Base-by-base conservation (phyloP, 2,329 filamentous ascomycete species). In the Geosmithia putterillii region DNA sequence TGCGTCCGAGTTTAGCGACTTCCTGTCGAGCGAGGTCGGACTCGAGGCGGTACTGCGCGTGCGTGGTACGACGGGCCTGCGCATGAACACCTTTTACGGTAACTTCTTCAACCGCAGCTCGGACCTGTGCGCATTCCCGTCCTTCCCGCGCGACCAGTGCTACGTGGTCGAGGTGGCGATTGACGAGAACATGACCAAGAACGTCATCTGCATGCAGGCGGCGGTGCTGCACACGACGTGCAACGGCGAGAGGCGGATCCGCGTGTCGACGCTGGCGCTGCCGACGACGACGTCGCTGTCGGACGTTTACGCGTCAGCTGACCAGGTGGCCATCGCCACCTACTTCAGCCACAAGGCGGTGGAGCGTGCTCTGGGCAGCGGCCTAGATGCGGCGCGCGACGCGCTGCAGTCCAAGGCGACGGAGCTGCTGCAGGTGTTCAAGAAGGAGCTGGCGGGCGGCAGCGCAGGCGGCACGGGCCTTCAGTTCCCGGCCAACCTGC, bases 21-120 rank as follows among this genome's bases (percentile, higher is more conserved):
- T 92, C 57, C 70, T 98, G n/a, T 95, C 89, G 9, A 81, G 89
- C 1, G 92, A 98, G 62, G 95, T 98, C 57, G 92, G 90, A 1
- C 68, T 98, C 32, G 92, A 98, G 64, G 92, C 92, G 38, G 92
- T 98, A 34, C 81, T 98, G 44, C 84, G 92, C 59, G 92, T 98
- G 35, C 83, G 92, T 51, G 92, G 92, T 17, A 95, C 89, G 2
- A 96, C 89, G 20, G 92, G 92, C 42, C 68, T 98, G 46, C 81
- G 92, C 43, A 96, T 96, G 85, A 95, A 82, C 67, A 89, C 90
- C 2, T 98, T 98, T 66, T 98, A 96, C 63, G 92, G 92, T 52
- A 98, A 98, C 69, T 98, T 98, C 66, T 98, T 98, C 74, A 98
- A 96, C 70, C 79, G 92, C 53, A 95, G 87, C 59, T 95, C 89